Evolutionary conservation across 2,329 filamentous ascomycete species (phyloP), one percentile per base, ranked within the genome.

Genomic region (Paecilomyces variotii): DNA sequence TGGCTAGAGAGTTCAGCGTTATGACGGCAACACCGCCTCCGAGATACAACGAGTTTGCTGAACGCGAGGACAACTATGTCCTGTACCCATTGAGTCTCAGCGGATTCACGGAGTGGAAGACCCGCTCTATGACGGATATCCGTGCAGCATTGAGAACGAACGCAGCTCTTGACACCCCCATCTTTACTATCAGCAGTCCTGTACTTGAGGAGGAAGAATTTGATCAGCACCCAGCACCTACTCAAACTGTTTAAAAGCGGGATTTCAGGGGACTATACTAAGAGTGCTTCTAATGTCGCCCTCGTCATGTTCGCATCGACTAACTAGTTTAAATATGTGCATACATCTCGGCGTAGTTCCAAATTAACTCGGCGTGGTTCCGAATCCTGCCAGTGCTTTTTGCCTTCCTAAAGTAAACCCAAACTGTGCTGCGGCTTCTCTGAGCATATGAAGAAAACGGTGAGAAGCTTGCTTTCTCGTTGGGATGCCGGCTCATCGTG

Each of bases 1-100:
- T 94, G 50, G 84, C 87, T 25, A 73, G 81, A 34, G 90, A 95
- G 65, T 79, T 94, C 64, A 88, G 93, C 68, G 84, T 88, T 59
- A 85, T 93, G 64, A 85, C 87, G 24, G 81, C 84, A 57, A 78
- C 75, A 9, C 80, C 81, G 0, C 74, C 82, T 35, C 83, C 83
- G 2, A 75, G 74, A 39, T 73, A 77, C 51, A 69, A 76, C 3
- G 76, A 84, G 24, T 87, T 85, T 62, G 65, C 63, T 63, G 56
- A 34, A 5, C 70, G 71, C 27, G 66, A 68, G 14, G 72, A 74
- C 7, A 74, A 74, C 60, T 63, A 72, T 12, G 72, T 75, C n/a
- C 59, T 75, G 11, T 74, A 70, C 62, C 72, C 72, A 3, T 64
- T 75, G 30, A 75, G 79, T 67, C 71, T 73, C 61, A 74, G 72